Evolutionary conservation across 129 eudicot species (phyloP).

Genomic region (Dittrichia graveolens): DNA sequence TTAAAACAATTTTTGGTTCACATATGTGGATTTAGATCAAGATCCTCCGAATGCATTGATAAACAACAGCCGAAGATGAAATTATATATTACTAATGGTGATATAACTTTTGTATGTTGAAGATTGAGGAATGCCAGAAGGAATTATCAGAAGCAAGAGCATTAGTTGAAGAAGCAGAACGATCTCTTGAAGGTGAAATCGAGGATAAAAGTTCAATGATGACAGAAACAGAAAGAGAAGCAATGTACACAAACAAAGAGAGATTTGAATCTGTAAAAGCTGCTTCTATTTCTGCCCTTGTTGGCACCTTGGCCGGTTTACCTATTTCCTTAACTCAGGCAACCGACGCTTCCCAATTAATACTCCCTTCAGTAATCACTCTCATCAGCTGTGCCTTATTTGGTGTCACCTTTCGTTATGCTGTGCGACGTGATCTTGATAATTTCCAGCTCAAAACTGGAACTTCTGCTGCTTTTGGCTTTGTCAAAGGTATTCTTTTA

Average conservation of each 20-base stretch:
- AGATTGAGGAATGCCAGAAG: constrained; percentile 96
- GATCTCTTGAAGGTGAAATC: constrained; percentile 39
- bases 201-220: constrained; percentile 23
- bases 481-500: constrained; percentile 73
- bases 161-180: constrained; percentile 85
- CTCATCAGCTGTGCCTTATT: constrained; percentile 83
- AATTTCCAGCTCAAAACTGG: constrained; percentile 86
- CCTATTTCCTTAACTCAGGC: constrained; percentile 64
- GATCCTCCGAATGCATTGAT: background rate
- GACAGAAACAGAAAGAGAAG: constrained; percentile 42
- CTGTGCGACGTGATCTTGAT: constrained; percentile 77
- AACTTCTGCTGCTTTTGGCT: constrained; percentile 85
- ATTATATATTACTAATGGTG: constrained; percentile 5
- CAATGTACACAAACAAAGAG: constrained; percentile 60
- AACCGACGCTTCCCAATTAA: constrained; percentile 48
- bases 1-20: background rate
- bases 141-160: constrained; percentile 79
- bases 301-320: constrained; percentile 72
- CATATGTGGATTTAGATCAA: background rate
- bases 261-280: constrained; percentile 87
- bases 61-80: constrained; percentile 10
- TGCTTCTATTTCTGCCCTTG: constrained; percentile 67
- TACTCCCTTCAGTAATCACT: constrained; percentile 70
- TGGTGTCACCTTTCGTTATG: constrained; percentile 95
- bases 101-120: constrained; percentile 16